Conservation (phyloP, 2,329 filamentous ascomycete species). For the Thelonectria blattea region DNA sequence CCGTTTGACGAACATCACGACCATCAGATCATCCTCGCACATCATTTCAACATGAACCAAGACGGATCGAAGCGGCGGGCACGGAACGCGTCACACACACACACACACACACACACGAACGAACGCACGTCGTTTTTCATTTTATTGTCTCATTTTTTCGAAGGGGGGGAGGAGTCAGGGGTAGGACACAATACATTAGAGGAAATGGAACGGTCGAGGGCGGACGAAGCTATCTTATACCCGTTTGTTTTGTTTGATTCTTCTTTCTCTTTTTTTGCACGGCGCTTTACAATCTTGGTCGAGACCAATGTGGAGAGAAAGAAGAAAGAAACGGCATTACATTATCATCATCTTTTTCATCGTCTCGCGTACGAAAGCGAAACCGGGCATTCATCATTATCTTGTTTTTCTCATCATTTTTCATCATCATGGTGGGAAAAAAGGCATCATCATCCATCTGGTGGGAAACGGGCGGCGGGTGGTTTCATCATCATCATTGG, state of each 20-base stretch:
- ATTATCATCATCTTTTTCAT: neutral
- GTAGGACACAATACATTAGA: neutral
- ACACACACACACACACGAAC: neutral
- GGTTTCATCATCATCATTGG: neutral
- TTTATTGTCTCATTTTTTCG: neutral
- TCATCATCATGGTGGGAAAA: conserved; percentile 6
- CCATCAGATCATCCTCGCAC: neutral
- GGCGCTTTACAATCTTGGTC: neutral
- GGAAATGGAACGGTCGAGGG: neutral
- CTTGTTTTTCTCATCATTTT: neutral
- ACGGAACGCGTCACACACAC: neutral
- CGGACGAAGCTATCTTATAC: neutral
- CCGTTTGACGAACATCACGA: conserved; percentile 18
- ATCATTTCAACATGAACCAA: conserved; percentile 13
- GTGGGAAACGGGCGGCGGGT: neutral
- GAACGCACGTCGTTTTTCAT: no score
- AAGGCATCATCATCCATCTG: neutral
- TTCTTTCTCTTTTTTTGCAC: neutral
- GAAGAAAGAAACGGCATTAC: conserved; percentile 4
- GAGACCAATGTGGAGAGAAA: neutral
- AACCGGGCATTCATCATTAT: neutral
- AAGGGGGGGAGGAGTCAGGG: neutral
- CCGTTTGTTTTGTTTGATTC: neutral
- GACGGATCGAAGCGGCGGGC: neutral
- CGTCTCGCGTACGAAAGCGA: conserved; percentile 8